These are phyloP conservation scores for Colletotrichum musae DNA, from an alignment of 2,329 filamentous ascomycete species.

Conservation along the genomic window DNA sequence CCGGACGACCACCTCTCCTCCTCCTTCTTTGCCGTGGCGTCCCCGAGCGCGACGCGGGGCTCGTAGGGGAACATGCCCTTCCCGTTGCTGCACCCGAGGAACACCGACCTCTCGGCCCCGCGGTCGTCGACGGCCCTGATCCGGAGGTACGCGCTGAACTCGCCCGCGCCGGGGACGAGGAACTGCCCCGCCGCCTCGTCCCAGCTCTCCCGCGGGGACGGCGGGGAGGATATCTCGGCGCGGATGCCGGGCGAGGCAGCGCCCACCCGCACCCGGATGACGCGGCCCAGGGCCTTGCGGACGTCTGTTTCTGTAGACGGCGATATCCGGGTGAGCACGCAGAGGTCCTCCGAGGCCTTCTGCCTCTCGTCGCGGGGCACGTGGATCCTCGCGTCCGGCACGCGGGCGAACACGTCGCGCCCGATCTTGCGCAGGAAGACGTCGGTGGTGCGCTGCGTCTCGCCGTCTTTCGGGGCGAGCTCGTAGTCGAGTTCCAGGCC, in stretches of 20 bases:
- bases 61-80: conserved; percentile 1
- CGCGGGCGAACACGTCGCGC: not conserved
- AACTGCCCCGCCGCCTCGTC: not conserved
- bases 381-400: not conserved
- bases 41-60: not conserved
- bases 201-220: not conserved
- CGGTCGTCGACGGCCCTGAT: not conserved
- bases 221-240: not conserved
- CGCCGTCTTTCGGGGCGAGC: not conserved
- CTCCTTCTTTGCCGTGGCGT: not conserved
- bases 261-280: too few species aligned
- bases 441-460: not conserved
- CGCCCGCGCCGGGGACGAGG: not conserved
- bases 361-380: not conserved
- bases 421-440: conserved; percentile 1
- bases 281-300: not conserved
- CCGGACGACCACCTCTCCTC: not conserved
- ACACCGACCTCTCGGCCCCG: not conserved
- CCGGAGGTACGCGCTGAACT: not conserved
- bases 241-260: not conserved
- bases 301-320: not conserved
- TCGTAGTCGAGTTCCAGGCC: not conserved
- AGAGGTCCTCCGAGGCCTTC: not conserved
- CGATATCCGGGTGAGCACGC: not conserved
- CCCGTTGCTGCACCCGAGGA: not conserved